A percentile compares a stretch with the other conserved stretches of the same genome.
phyloP scores from a whole-genome alignment of 306 rosid species.

The Echinosophora koreensis region DNA sequence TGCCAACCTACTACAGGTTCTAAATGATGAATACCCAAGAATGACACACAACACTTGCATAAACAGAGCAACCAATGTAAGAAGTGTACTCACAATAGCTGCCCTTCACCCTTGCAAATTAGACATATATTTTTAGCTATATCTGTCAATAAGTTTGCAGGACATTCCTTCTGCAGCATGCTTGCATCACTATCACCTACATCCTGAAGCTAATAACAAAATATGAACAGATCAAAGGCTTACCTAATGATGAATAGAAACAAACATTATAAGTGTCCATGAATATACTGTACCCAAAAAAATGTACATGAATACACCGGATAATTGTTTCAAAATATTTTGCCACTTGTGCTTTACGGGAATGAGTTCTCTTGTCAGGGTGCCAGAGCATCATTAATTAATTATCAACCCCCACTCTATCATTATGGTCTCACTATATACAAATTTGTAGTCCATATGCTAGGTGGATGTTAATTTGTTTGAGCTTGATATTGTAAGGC shows the following conservation, averaged over 20 bases:
- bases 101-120: conserved; percentile 70
- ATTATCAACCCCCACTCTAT: conserved; percentile 10
- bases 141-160: conserved; percentile 43
- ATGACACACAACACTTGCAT: conserved; percentile 30
- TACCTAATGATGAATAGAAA: conserved; percentile 21
- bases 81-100: conserved; percentile 76
- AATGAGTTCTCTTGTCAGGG: conserved; percentile 11
- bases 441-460: too few relatives aligned
- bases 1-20: not conserved
- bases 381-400: conserved; percentile 28
- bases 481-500: not conserved
- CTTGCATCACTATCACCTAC: conserved; percentile 56
- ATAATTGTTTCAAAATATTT: conserved; percentile 7
- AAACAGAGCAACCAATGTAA: conserved; percentile 42
- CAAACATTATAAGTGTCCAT: not conserved
- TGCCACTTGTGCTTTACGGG: not conserved
- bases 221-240: conserved; percentile 37
- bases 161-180: conserved; percentile 57
- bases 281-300: not conserved
- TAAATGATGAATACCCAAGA: not conserved
- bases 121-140: conserved; percentile 60
- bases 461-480: too few relatives aligned
- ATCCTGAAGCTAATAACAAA: conserved; percentile 62
- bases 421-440: conserved; percentile 18
- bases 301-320: not conserved